Evolutionary conservation across 2,329 filamentous ascomycete species (phyloP), one percentile per base, ranked within the genome.

Genomic region (Clonostachys solani): DNA sequence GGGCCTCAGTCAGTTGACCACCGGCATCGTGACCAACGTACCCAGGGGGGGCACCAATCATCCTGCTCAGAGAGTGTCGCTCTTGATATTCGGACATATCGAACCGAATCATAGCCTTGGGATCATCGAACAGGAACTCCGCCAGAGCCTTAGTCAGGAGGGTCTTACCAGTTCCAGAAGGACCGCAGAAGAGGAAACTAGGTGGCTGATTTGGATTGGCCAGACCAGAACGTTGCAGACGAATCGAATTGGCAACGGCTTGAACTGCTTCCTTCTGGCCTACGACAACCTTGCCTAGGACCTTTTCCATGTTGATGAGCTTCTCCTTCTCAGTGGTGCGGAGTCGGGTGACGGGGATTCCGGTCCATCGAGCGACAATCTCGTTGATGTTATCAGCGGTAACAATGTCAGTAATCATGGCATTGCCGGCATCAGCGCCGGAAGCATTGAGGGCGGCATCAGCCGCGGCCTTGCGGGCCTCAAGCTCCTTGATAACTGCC

Each of bases 31-130:
- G 92, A 15, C 94, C 94, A 50, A 99, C 92, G 56, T 99, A 99
- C 53, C 94, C 94, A 5, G 94, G 94, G 17, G 94, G 94, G 17
- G 94, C 92, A 64, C 94, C 94, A 57, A 99, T 99, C 90, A 99
- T 96, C 50, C 94, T 84, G 64, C 90, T 95, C 13, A 99, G 81
- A 1, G 92, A 87, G 66, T 99, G 94, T 6, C 92, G 86, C 69
- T 99, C 94, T 68, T 99, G 95, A 68, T 99, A 99, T 69, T 99
- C 94, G 6, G 92, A 97, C 94, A 99, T 99, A 65, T 99, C 94
- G 72, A 99, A 95, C 37, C 94, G 87, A 59, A 99, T 96, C 94
- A 99, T 97, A 34, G 92, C 77, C 74, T 96, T 96, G 23, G 92
- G 73, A 57, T 99, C 94, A 63, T 99, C 94, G 72, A 99, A 99